Evolutionary conservation across 179 eudicot species (phyloP).

Genomic region (Camellia oleifera): DNA sequence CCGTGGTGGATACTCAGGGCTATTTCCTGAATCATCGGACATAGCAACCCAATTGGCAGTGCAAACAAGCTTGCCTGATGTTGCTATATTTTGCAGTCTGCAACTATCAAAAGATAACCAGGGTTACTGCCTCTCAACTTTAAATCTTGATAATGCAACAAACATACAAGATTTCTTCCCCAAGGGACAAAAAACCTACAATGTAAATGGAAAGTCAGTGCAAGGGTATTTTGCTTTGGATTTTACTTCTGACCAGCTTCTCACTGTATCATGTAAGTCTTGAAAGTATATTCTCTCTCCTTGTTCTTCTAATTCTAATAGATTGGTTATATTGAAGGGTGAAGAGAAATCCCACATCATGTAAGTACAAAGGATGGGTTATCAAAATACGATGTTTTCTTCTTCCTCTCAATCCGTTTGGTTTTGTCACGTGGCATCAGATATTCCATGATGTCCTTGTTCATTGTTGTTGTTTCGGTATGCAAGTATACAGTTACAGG

Average conservation of each 20-base stretch:
- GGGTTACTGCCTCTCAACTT: slow-evolving; percentile 55
- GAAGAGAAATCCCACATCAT: no score
- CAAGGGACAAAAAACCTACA: slow-evolving; percentile 42
- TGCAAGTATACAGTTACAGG: no score
- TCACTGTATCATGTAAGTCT: slow-evolving; percentile 37
- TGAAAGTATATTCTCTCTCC: not conserved
- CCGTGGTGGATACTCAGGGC: slow-evolving; percentile 55
- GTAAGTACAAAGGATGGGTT: no score
- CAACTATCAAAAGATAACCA: slow-evolving; percentile 65
- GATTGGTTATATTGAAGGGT: not conserved
- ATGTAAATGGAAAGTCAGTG: slow-evolving; percentile 53
- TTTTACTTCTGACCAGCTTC: slow-evolving; percentile 38
- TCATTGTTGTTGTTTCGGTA: not conserved
- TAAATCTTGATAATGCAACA: slow-evolving; percentile 60
- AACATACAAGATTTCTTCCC: slow-evolving; percentile 39
- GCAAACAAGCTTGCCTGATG: slow-evolving; percentile 36
- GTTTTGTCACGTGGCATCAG: no score
- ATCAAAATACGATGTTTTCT: no score
- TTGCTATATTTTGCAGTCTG: slow-evolving; percentile 54
- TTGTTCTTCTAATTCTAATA: not conserved
- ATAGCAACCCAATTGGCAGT: slow-evolving; percentile 39
- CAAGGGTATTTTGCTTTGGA: slow-evolving; percentile 75
- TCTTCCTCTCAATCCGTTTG: no score
- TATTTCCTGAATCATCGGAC: slow-evolving; percentile 51
- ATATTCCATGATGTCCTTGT: no score